Conservation (phyloP, 2,329 filamentous ascomycete genomes). For the Sclerotinia sclerotiorum region DNA sequence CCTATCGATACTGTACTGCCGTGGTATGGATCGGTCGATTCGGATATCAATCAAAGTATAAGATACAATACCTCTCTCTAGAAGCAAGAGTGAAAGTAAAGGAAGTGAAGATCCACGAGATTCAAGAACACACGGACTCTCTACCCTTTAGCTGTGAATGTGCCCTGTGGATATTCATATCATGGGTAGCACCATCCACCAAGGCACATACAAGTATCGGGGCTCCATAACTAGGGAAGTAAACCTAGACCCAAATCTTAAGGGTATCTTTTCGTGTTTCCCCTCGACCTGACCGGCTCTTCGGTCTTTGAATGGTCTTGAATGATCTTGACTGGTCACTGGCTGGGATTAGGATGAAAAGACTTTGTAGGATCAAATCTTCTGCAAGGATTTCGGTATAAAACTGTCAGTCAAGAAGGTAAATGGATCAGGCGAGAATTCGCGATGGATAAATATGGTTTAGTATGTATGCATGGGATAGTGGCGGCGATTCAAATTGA, state of each 20-base stretch:
- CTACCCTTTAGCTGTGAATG: conserved; percentile 1
- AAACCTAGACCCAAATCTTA: conserved; percentile 3
- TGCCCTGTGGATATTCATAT: conserved; percentile 6
- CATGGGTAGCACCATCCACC: conserved; percentile 13
- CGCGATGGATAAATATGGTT: not conserved
- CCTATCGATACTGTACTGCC: conserved; percentile 10
- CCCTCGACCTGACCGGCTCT: not conserved
- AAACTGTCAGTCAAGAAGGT: not conserved
- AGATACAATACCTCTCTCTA: not conserved
- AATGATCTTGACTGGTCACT: not conserved
- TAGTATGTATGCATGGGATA: conserved; percentile 14
- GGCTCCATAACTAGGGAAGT: not conserved
- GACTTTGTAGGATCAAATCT: conserved; percentile 9
- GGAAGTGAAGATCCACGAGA: conserved; percentile 19
- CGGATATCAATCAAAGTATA: not conserved
- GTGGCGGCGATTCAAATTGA: conserved; percentile 10
- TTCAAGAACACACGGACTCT: conserved; percentile 22
- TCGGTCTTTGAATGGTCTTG: not conserved
- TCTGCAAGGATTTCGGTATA: conserved; percentile 12
- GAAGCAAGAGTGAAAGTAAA: conserved; percentile 16
- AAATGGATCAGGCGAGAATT: conserved; percentile 7
- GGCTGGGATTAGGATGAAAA: conserved; percentile 1
- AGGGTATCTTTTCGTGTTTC: conserved; percentile 3
- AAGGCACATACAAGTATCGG: conserved; percentile 4
- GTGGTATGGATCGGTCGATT: not conserved